A percentile compares a stretch with the other conserved stretches of the same genome.
These are phyloP conservation scores for Blastocladiella emersonii DNA, from an alignment of 371 early-diverging fungal species.

Conservation along the genomic window DNA sequence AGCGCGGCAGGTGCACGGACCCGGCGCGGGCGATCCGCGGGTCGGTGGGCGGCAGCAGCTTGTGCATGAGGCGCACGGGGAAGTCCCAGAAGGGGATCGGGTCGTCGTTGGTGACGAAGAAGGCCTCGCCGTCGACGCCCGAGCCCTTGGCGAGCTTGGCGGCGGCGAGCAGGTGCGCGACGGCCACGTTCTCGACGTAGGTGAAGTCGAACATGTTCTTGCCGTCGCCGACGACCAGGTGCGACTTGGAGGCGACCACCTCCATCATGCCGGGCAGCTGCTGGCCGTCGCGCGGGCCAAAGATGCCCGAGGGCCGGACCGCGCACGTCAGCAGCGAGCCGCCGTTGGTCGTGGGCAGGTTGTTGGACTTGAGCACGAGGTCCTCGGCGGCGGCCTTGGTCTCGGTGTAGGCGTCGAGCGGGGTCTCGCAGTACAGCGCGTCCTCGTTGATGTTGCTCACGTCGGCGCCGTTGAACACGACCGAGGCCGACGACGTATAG, in stretches of 20 bases:
- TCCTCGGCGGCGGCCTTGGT: constrained; percentile 81
- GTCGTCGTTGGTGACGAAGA: constrained; percentile 81
- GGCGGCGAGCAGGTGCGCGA: constrained; percentile 77
- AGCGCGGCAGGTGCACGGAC: not conserved
- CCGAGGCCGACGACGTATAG: constrained; percentile 77
- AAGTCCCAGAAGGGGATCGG: constrained; percentile 90
- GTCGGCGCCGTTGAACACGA: constrained; percentile 64
- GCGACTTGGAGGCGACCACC: constrained; percentile 43
- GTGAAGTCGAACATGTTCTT: constrained; percentile 84
- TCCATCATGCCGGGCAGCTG: constrained; percentile 59
- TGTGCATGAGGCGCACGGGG: not conserved
- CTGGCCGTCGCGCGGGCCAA: constrained; percentile 84
- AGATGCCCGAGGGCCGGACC: constrained; percentile 81
- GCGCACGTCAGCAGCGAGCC: constrained; percentile 49
- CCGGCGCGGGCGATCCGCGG: not conserved
- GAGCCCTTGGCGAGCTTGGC: constrained; percentile 38
- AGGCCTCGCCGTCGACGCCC: constrained; percentile 42
- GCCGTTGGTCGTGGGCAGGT: constrained; percentile 19
- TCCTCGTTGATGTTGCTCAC: constrained; percentile 70
- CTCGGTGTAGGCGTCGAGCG: constrained; percentile 81
- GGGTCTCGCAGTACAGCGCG: constrained; percentile 48
- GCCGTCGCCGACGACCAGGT: constrained; percentile 58
- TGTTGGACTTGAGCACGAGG: constrained; percentile 62
- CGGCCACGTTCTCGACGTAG: constrained; percentile 83
- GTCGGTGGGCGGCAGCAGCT: not conserved